Conservation (phyloP, 768 basidiomycete genomes). For the Naganishia onofrii region DNA sequence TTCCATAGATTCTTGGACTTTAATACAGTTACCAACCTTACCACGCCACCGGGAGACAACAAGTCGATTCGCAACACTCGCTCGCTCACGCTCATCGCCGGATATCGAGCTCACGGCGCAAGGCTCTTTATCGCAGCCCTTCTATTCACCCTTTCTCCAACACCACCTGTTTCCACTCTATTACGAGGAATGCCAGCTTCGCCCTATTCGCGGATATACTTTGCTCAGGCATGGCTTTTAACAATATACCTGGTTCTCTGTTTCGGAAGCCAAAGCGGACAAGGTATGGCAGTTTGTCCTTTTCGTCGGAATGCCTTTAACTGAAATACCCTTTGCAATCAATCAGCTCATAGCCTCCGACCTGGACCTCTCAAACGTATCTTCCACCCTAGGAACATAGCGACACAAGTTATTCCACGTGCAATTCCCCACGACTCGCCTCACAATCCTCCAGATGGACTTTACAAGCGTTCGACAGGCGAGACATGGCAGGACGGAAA, state of each 20-base stretch:
- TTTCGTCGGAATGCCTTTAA: background rate
- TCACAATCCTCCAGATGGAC: constrained; percentile 6
- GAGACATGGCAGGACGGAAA: constrained; percentile 22
- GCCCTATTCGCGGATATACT: constrained; percentile 22
- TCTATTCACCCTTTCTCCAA: background rate
- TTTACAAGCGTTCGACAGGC: background rate
- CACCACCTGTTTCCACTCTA: background rate
- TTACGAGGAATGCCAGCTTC: constrained; percentile 19
- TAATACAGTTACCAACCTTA: background rate
- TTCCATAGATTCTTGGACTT: background rate
- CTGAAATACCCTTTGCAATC: background rate
- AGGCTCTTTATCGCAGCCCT: background rate
- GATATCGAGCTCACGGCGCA: background rate
- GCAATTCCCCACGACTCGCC: constrained; percentile 19
- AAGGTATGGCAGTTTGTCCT: background rate
- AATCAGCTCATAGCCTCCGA: constrained; percentile 18
- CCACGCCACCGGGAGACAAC: background rate
- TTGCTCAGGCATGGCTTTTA: constrained; percentile 11
- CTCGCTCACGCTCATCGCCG: background rate
- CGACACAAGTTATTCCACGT: constrained; percentile 20
- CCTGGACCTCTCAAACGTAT: constrained; percentile 29
- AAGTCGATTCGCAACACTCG: background rate
- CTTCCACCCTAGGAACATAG: constrained; percentile 12
- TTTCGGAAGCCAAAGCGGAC: background rate
- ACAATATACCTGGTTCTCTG: constrained; percentile 4